Evolutionary conservation across 305 asterid genomes (phyloP), one percentile per base, ranked within the genome.

Genomic region (Fraxinus platypoda): DNA sequence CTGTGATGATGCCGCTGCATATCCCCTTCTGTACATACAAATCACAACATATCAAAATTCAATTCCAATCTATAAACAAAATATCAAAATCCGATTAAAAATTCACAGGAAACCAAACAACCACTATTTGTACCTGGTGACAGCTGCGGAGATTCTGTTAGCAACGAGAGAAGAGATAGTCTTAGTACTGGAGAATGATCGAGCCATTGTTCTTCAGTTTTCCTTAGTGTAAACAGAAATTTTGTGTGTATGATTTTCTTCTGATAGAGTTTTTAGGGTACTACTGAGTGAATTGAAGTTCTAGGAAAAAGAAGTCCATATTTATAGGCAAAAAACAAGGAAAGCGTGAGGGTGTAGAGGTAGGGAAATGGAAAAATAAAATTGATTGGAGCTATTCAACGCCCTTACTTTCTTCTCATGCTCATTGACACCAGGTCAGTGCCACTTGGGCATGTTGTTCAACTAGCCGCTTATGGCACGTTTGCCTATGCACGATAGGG

Each of bases 1-100:
- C 30, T 80, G 81, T 35, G 83, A 80, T 26, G 75, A 80, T 17
- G 86, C 78, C n/a, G 68, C 83, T 19, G 83, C 81, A n/a, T 79
- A 83, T 70, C 79, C 85, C 11, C 86, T 68, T 46, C 83, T 79
- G 62, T 35, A 43, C 70, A 77, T 35, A 82, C 15, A 9, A 64
- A 64, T 64, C 31, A 23, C 57, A 30, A 19, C 54, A 3, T 6
- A 49, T 37, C 19, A 23, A 43, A 80, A 72, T 33, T 23, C 33
- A 3, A 64, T 34, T 43, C 17, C 17, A 70, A 26, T 71, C 59
- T 25, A 8, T 4, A 70, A 12, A 28, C 37, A 17, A 23, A 79
- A 49, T 26, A 25, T 46, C 37, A 49, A 23, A 13, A 13, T 13
- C 57, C 57, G 1, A 13, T 46, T 12, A 46, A 46, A 46, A 28